These are phyloP conservation scores for Albifimbria verrucaria DNA, from an alignment of 2,329 filamentous ascomycete species.

Conservation along the genomic window DNA sequence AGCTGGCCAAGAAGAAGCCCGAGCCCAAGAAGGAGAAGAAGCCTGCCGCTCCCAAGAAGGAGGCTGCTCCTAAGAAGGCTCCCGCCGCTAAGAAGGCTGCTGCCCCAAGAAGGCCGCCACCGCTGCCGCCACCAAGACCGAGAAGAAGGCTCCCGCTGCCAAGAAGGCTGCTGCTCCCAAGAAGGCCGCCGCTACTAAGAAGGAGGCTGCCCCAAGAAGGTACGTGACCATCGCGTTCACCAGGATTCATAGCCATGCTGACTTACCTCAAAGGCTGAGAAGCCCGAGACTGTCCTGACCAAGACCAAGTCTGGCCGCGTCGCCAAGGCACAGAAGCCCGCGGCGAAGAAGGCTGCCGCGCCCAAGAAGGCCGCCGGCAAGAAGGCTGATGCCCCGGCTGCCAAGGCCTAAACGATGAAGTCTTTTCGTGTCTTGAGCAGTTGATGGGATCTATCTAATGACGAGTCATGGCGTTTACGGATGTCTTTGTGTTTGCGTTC, in stretches of 20 bases:
- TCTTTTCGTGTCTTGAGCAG: slow-evolving; percentile 17
- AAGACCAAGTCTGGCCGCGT: slow-evolving; percentile 88
- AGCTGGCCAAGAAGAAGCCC: slow-evolving; percentile 77
- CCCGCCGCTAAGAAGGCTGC: slow-evolving; percentile 43
- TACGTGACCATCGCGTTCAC: slow-evolving; percentile 6
- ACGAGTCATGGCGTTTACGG: slow-evolving; percentile 33
- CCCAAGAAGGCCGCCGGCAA: slow-evolving; percentile 42
- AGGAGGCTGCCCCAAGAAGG: slow-evolving; percentile 23
- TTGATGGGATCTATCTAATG: slow-evolving; percentile 25
- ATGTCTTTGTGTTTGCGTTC: slow-evolving; percentile 17
- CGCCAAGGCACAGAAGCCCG: slow-evolving; percentile 59
- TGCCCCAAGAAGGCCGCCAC: slow-evolving; percentile 35
- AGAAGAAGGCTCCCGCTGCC: slow-evolving; percentile 23
- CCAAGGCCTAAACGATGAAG: slow-evolving; percentile 32
- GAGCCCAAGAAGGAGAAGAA: slow-evolving; percentile 36
- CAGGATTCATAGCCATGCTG: background rate
- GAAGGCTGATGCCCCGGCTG: slow-evolving; percentile 42
- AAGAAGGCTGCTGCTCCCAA: slow-evolving; percentile 34
- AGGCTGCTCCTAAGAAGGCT: slow-evolving; percentile 27
- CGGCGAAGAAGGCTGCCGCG: slow-evolving; percentile 44
- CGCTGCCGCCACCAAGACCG: background rate
- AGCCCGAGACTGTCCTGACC: slow-evolving; percentile 62
- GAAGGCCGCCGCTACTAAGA: slow-evolving; percentile 29
- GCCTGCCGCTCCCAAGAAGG: slow-evolving; percentile 27
- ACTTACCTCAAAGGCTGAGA: slow-evolving; percentile 45